Conservation (phyloP, 2,329 filamentous ascomycete genomes). For the Neonectria magnoliae region DNA sequence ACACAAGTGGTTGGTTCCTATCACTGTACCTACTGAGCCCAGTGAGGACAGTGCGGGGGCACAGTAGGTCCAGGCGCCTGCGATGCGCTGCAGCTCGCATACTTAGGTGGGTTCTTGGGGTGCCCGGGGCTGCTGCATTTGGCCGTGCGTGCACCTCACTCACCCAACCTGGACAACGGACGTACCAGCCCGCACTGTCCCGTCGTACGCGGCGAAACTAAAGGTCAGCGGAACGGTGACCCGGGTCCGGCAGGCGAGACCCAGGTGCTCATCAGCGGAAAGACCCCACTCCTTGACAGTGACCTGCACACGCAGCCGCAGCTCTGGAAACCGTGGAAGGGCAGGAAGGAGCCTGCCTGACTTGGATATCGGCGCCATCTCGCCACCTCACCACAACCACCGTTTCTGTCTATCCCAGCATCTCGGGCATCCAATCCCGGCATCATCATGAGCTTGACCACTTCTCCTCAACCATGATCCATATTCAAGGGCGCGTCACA, state of each 20-base stretch:
- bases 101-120: conserved; percentile 24
- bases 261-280: background rate
- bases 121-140: conserved; percentile 19
- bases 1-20: background rate
- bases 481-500: conserved; percentile 13
- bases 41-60: background rate
- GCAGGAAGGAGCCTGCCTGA: background rate
- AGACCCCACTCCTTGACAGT: background rate
- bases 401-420: conserved; percentile 13
- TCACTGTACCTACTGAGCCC: background rate
- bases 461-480: conserved; percentile 24
- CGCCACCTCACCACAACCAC: conserved; percentile 35
- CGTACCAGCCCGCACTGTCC: background rate
- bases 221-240: background rate
- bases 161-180: background rate
- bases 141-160: conserved; percentile 1
- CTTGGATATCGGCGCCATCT: conserved; percentile 18
- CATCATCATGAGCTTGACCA: conserved; percentile 9
- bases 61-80: conserved; percentile 29
- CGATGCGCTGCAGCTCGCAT: conserved; percentile 38
- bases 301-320: background rate
- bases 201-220: background rate
- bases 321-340: background rate
- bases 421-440: background rate
- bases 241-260: background rate